phyloP scores from a whole-genome alignment of 2,329 filamentous ascomycete genomes.

The Bertia moriformis region DNA sequence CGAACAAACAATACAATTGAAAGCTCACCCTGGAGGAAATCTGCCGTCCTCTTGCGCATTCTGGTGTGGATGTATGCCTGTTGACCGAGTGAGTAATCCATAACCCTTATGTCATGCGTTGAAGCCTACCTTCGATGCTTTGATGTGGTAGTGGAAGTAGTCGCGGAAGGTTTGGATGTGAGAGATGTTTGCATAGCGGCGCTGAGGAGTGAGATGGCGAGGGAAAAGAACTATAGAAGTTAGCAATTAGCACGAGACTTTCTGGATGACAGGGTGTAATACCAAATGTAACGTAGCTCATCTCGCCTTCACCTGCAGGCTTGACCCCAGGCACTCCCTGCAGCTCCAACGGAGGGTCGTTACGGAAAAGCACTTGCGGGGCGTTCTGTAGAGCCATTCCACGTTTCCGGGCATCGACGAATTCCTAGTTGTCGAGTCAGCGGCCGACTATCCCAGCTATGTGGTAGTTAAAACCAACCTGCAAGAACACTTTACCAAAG shows the following conservation, averaged over 20 bases:
- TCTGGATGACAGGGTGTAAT: constrained; percentile 7
- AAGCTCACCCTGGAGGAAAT: constrained; percentile 80
- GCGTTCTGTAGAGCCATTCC: constrained; percentile 76
- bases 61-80: constrained; percentile 91
- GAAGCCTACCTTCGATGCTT: constrained; percentile 62
- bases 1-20: constrained; percentile 14
- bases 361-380: constrained; percentile 89
- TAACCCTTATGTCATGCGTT: not conserved
- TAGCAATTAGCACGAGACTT: constrained; percentile 5
- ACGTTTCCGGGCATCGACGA: constrained; percentile 85
- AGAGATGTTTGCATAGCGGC: constrained; percentile 88
- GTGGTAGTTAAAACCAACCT: not conserved
- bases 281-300: constrained; percentile 98
- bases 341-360: constrained; percentile 83
- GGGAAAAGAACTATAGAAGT: constrained; percentile 68
- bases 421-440: constrained; percentile 56
- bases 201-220: constrained; percentile 77
- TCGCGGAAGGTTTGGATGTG: constrained; percentile 99
- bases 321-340: constrained; percentile 74
- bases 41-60: constrained; percentile 93
- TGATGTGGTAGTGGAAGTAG: constrained; percentile 99
- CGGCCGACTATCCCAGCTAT: not conserved
- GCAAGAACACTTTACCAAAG: constrained; percentile 90
- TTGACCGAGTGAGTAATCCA: not conserved
- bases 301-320: constrained; percentile 62